These are phyloP conservation scores for Helichrysum umbraculigerum DNA, from an alignment of 129 eudicot species.

Conservation along the genomic window DNA sequence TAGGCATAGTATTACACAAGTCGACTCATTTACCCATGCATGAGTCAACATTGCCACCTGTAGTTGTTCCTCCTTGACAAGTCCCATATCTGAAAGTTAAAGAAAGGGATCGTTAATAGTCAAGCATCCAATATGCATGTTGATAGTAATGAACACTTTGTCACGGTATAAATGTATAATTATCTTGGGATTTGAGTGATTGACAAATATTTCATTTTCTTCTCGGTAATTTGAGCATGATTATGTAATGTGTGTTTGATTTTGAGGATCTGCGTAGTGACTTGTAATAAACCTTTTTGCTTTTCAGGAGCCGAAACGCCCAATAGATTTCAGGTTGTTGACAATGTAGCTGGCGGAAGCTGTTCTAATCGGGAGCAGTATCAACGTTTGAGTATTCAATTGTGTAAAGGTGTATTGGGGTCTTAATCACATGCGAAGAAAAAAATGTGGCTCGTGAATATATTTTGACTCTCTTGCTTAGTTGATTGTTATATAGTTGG, in stretches of 20 bases:
- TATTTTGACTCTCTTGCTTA: constrained; percentile 8
- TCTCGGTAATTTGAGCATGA: not conserved
- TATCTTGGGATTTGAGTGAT: not conserved
- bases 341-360: constrained; percentile 6
- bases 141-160: not conserved
- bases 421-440: constrained; percentile 14
- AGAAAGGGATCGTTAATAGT: not conserved
- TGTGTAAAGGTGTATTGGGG: constrained; percentile 19
- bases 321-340: constrained; percentile 1
- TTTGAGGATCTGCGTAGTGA: not conserved
- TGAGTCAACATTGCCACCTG: not conserved
- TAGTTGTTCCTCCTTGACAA: not conserved
- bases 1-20: too few species aligned
- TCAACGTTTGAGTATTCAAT: not conserved
- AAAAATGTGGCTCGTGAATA: constrained; percentile 9
- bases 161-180: not conserved
- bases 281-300: not conserved
- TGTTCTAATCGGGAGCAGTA: not conserved
- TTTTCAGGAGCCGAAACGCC: constrained; percentile 40
- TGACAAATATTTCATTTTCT: not conserved
- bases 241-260: not conserved
- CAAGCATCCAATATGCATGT: not conserved
- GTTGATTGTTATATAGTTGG: not conserved
- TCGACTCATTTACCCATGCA: not conserved
- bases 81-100: not conserved